phyloP scores from a whole-genome alignment of 306 rosid species.

The Pyrus pyrifolia region DNA sequence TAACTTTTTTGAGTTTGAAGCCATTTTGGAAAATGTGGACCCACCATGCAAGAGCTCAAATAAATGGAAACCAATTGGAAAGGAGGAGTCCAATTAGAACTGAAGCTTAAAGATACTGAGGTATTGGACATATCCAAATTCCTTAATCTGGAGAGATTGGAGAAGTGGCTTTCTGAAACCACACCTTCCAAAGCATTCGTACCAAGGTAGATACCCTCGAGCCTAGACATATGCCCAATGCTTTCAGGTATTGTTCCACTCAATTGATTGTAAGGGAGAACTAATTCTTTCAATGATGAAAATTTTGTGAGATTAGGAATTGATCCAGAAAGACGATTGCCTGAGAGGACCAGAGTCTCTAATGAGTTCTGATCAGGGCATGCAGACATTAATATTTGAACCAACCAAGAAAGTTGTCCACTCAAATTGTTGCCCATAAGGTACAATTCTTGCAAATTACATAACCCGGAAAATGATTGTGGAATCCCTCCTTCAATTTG shows the following conservation, averaged over 20 bases:
- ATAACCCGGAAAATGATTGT: too few species aligned
- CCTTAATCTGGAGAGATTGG: background rate
- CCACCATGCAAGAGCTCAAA: background rate
- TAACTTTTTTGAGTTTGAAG: background rate
- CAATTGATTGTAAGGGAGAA: background rate
- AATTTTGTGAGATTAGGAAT: background rate
- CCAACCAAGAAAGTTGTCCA: too few species aligned
- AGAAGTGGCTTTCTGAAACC: background rate
- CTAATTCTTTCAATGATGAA: background rate
- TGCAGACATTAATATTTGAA: too few species aligned
- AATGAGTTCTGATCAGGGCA: too few species aligned
- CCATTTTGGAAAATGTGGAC: slow-evolving; percentile 5
- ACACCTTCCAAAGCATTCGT: background rate
- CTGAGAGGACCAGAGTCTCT: too few species aligned
- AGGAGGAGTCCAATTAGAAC: background rate
- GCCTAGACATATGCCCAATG: background rate
- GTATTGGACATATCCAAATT: rapidly evolving
- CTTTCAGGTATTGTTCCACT: background rate
- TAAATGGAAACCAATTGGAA: rapidly evolving
- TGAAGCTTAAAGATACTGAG: background rate
- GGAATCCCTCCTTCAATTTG: too few species aligned
- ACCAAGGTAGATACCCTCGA: background rate
- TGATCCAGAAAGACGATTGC: background rate
- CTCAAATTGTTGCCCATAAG: too few species aligned
- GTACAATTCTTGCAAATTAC: too few species aligned